Base-by-base conservation (phyloP, 345 rosid species). In the Isatis tinctoria region DNA sequence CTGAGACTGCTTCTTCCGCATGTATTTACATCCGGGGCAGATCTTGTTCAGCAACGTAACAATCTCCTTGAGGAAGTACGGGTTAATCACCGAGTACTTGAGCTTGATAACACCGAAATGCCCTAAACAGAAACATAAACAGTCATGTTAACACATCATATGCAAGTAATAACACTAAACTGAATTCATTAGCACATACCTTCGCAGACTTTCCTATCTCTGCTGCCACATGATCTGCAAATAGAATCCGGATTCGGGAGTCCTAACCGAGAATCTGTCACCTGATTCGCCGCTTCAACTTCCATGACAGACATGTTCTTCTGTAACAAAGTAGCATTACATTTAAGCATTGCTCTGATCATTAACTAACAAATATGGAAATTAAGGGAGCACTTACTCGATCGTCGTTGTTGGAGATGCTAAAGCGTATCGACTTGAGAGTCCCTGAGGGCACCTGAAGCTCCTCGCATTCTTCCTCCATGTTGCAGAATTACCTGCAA, bases 11-110 rank as follows among this genome's bases (percentile, higher is more conserved):
- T 87, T 85, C 77, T 86, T 81, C 72, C 88, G 78, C 30, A 87
- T 56, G 65, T 93, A 81, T 86, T 87, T 92, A 81, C 99, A 95
- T 30, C 87, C 88, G 7, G 99, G 97, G 64, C 99, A 95, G 68
- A 86, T 75, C 74, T 85, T 86, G 67, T 95, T 95, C 54, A 95
- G 65, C 63, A 95, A 52, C 18, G 83, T 70, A 5, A 80, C 86
- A 69, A 90, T 83, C 77, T 95, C 96, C 2, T 93, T 83, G 2
- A 90, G 64, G 66, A 70, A 92, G 64, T 88, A 87, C 0, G 99
- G 99, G 70, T 95, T 85, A 35, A 88, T 70, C 39, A 95, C 71
- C 8, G 87, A 41, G 51, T 60, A 70, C 32, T 68, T 79, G 49
- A 95, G 90, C 10, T 85, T 84, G 43, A 95, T 83, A 48, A 84